phyloP scores from a whole-genome alignment of 176 grass and related monocot species.

The barley (Hordeum vulgare) region MorexV3_pseudomolecules_assembly NC_058518.1:177557-178056 shows the following conservation, averaged over 20 bases:
- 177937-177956: constrained; percentile 44
- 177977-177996: constrained; percentile 97
- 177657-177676: constrained; percentile 80
- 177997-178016: constrained; percentile 96
- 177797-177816: constrained; percentile 91
- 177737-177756: constrained; percentile 87
- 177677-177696: constrained; percentile 80
- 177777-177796: constrained; percentile 90
- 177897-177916: constrained; percentile 52
- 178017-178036: constrained; percentile 85
- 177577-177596: constrained; percentile 38
- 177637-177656: constrained; percentile 41
- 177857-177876: constrained; percentile 75
- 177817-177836: constrained; percentile 49
- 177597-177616: constrained; percentile 64
- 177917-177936: constrained; percentile 27
- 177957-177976: constrained; percentile 62
- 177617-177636: constrained; percentile 54
- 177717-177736: constrained; percentile 98
- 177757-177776: constrained; percentile 60
- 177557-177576: constrained; percentile 81
- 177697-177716: constrained; percentile 68
- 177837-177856: constrained; percentile 33
- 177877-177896: constrained; percentile 82
- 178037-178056: constrained; percentile 80